Evolutionary conservation across 1,139 yeast genomes (phyloP).

Genomic region (Yarrowia galli): DNA sequence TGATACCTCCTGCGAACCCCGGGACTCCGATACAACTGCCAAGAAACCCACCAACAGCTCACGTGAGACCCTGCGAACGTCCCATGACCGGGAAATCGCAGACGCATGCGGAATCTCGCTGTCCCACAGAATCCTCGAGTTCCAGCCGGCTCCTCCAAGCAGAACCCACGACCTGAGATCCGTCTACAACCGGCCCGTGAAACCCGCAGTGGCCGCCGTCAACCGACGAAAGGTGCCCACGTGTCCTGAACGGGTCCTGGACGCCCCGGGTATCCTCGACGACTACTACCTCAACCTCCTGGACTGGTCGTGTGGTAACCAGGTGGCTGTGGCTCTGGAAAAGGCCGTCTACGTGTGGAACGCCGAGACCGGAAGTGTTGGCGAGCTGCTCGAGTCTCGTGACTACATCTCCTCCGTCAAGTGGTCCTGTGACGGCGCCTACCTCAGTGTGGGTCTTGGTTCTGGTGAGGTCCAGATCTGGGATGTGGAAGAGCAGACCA

Average conservation of each 20-base stretch:
- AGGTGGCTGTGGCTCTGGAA: constrained; percentile 89
- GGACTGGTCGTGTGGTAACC: constrained; percentile 86
- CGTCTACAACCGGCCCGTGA: constrained; percentile 53
- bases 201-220: constrained; percentile 63
- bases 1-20: constrained; percentile 5
- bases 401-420: constrained; percentile 70
- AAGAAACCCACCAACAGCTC: constrained; percentile 5
- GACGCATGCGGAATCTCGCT: constrained; percentile 92
- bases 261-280: constrained; percentile 94
- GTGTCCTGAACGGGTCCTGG: constrained; percentile 91
- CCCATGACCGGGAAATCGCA: constrained; percentile 56
- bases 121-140: constrained; percentile 83
- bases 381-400: constrained; percentile 63
- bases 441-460: constrained; percentile 81
- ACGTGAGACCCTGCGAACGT: constrained; percentile 7
- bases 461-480: constrained; percentile 90
- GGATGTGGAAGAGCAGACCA: constrained; percentile 83
- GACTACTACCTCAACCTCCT: constrained; percentile 89
- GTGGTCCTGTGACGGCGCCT: constrained; percentile 94
- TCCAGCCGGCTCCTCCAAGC: constrained; percentile 87
- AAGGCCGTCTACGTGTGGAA: constrained; percentile 91
- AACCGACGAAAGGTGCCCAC: constrained; percentile 75
- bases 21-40: background rate
- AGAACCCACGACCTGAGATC: constrained; percentile 60
- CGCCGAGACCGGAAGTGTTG: constrained; percentile 83